Evolutionary conservation across 2,329 filamentous ascomycete genomes (phyloP), one percentile per base, ranked within the genome.

Genomic region (Fusarium sp.): DNA sequence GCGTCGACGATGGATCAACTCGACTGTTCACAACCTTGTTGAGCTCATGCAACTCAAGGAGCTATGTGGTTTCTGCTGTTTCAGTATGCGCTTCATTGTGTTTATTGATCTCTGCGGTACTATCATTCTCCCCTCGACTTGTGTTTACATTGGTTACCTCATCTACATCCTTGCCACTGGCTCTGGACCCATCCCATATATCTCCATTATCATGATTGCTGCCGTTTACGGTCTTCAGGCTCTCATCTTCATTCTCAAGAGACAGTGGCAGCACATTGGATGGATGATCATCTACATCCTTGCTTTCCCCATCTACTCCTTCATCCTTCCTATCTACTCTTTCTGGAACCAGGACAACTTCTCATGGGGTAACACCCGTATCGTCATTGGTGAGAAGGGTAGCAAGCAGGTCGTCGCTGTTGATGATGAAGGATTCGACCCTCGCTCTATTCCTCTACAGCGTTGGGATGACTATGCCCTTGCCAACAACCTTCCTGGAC

Each of bases 311-410:
- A 92, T 99, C 73, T 98, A 95, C 84, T 96, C 92, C 6, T 93
- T 99, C 75, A 78, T 97, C 68, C 87, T 99, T 14, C 96, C 96
- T 1, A 83, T 99, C 68, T 99, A 98, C 84, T 97, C 95, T 1
- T 99, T 99, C 91, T 99, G 96, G 96, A 97, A 98, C 82, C 95
- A 98, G 80, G 96, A 99, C 81, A 95, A 99, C 82, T 99, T 99
- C 86, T 91, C 91, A 3, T 99, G 96, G 96, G 96, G 96, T 86
- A 98, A 96, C 83, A 99, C 96, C 2, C 94, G 96, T 88, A 90
- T 99, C 70, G 96, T 99, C 72, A 92, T 98, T 71, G 95, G 94
- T 63, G 96, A 99, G 80, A 94, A 95, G 80, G 95, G 95, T 68
- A 88, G 88, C 78, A 97, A 97, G 83, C 90, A 97, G 77, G 85